Evolutionary conservation across 495 filamentous ascomycete species (phyloP).

Genomic region (Talaromyces thailandensis): DNA sequence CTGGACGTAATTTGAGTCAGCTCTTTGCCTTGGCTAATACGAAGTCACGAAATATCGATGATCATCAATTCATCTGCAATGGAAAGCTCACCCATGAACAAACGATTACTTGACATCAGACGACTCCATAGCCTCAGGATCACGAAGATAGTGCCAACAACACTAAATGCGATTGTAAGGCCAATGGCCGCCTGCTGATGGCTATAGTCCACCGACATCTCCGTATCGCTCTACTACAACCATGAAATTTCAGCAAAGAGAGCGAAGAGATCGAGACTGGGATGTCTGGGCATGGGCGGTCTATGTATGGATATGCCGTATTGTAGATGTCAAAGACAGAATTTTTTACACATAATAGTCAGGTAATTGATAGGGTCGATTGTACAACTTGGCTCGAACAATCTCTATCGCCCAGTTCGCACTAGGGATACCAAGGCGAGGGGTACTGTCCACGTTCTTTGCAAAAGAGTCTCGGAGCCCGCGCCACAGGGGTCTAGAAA

Average conservation of each 20-base stretch:
- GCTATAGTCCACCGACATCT: slow-evolving; percentile 12
- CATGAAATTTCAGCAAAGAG: background rate
- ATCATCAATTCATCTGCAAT: slow-evolving; percentile 22
- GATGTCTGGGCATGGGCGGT: background rate
- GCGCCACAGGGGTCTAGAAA: background rate
- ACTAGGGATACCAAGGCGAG: background rate
- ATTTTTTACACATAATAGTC: background rate
- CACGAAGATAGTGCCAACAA: slow-evolving; percentile 33
- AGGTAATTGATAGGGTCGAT: background rate
- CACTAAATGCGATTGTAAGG: slow-evolving; percentile 38
- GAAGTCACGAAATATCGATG: background rate
- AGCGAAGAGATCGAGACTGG: background rate
- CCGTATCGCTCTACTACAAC: background rate
- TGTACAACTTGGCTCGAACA: background rate
- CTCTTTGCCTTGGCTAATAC: background rate
- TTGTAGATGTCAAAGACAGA: background rate
- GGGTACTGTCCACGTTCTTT: background rate
- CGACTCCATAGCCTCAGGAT: slow-evolving; percentile 33
- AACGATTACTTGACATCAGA: slow-evolving; percentile 33
- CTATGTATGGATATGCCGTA: background rate
- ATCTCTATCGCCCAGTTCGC: background rate
- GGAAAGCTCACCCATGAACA: slow-evolving; percentile 16
- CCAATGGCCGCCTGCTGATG: slow-evolving; percentile 34
- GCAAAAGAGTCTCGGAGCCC: background rate
- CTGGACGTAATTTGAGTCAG: background rate